Conservation (phyloP, 2,329 filamentous ascomycete species). For the Microcyclospora pomicola region DNA sequence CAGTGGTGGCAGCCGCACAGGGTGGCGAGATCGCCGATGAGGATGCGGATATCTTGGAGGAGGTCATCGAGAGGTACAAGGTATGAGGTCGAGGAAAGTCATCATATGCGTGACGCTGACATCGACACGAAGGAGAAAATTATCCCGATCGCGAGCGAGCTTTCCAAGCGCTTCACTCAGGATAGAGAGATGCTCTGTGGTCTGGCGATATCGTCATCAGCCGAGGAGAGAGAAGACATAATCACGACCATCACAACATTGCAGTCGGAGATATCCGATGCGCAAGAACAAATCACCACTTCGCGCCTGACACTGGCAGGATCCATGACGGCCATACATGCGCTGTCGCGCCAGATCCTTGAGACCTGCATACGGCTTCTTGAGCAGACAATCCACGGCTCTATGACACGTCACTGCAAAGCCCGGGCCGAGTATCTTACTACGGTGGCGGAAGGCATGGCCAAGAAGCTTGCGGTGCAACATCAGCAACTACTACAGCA, state of each 20-base stretch:
- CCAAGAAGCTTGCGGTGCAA: constrained; percentile 25
- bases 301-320: constrained; percentile 23
- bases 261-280: constrained; percentile 9
- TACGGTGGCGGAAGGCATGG: constrained; percentile 28
- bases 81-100: constrained; percentile 7
- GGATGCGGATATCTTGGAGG: constrained; percentile 27
- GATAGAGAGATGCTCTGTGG: no score
- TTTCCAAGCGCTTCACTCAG: constrained; percentile 16
- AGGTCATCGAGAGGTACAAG: constrained; percentile 28
- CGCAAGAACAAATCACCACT: constrained; percentile 13
- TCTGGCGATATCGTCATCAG: background rate
- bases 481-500: constrained; percentile 14
- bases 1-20: constrained; percentile 28
- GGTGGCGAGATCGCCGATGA: constrained; percentile 21
- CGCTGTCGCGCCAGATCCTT: constrained; percentile 24
- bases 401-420: constrained; percentile 27
- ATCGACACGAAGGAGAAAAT: constrained; percentile 19
- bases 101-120: no score
- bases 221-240: constrained; percentile 6
- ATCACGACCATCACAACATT: constrained; percentile 6
- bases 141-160: constrained; percentile 18
- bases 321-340: constrained; percentile 21
- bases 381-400: constrained; percentile 35
- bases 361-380: constrained; percentile 28
- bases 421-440: constrained; percentile 31